These are phyloP conservation scores for Sistotremastrum suecicum DNA, from an alignment of 768 basidiomycete species.

Conservation along the genomic window DNA sequence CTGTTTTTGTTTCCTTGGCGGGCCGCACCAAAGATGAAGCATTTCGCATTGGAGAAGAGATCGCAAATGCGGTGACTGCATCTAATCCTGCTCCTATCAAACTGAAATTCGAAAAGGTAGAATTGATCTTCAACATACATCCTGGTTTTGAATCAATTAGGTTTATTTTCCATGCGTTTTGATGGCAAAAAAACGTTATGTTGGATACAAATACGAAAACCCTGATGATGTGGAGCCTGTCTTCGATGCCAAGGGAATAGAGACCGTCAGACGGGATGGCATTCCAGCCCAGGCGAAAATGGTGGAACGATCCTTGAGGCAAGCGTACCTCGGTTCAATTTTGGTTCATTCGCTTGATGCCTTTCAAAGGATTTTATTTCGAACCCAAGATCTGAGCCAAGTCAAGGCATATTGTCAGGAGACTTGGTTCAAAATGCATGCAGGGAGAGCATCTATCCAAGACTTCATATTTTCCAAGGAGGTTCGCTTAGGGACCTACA, in stretches of 20 bases:
- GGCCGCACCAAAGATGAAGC: constrained; percentile 91
- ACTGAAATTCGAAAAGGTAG: constrained; percentile 94
- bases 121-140: background rate
- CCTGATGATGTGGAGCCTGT: constrained; percentile 62
- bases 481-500: constrained; percentile 87
- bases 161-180: constrained; percentile 90
- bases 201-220: constrained; percentile 89
- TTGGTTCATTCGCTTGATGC: background rate
- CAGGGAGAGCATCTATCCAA: constrained; percentile 69
- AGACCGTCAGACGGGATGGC: constrained; percentile 89
- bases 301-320: constrained; percentile 85
- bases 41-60: constrained; percentile 85
- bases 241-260: constrained; percentile 97
- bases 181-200: constrained; percentile 98
- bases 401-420: constrained; percentile 80
- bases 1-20: constrained; percentile 80
- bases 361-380: constrained; percentile 67
- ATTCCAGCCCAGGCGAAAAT: constrained; percentile 86
- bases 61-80: constrained; percentile 74
- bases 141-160: constrained; percentile 23
- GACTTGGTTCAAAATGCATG: constrained; percentile 75
- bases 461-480: constrained; percentile 95
- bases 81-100: constrained; percentile 85
- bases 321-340: constrained; percentile 8
- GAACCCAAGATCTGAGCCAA: constrained; percentile 74